Base-by-base conservation (phyloP, 2,329 filamentous ascomycete species). In the Colletotrichum navitas region DNA sequence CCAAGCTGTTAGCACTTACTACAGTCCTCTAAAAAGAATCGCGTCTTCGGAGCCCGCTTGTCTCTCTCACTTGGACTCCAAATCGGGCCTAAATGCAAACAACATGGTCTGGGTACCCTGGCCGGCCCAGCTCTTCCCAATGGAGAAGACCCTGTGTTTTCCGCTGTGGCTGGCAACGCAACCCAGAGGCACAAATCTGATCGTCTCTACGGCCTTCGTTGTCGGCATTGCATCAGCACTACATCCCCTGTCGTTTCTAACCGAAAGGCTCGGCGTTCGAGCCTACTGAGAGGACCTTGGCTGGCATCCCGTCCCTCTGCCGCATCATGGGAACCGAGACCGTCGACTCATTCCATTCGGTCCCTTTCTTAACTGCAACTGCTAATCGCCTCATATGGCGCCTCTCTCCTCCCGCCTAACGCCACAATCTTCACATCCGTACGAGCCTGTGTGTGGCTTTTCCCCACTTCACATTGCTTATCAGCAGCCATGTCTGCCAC, bases 351-450 rank as follows among this genome's bases (percentile, higher is more conserved):
- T 34, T n/a, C 29, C 36, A 32, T 60, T 45, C 36, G 68, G 64
- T 36, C 51, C 54, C 51, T 39, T 36, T 16, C 36, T 34, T 14
- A 47, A 36, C n/a, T 34, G n/a, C 24, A 26, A 34, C 64, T 63
- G 43, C 55, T 71, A 68, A 68, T 59, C 51, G 68, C 64, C 59
- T 68, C 68, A 45, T 71, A 49, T 68, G 45, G 66, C 59, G 65
- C 68, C 55, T 62, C 29, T 49, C 63, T 32, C 52, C 59, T 71
- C 52, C 45, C 58, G 68, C 65, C 65, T 60, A 45, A 68, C 59
- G 63, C 68, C 52, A 49, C 14, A 24, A 60, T 61, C 51, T 47
- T 59, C 65, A 66, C 36, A 45, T 63, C 36, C 36, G 56, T 52
- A 63, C 65, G 52, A 68, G 64, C 64, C 65, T 68, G 45, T 41